These are phyloP conservation scores for Fusarium equiseti DNA, from an alignment of 2,329 filamentous ascomycete genomes.

Conservation along the genomic window DNA sequence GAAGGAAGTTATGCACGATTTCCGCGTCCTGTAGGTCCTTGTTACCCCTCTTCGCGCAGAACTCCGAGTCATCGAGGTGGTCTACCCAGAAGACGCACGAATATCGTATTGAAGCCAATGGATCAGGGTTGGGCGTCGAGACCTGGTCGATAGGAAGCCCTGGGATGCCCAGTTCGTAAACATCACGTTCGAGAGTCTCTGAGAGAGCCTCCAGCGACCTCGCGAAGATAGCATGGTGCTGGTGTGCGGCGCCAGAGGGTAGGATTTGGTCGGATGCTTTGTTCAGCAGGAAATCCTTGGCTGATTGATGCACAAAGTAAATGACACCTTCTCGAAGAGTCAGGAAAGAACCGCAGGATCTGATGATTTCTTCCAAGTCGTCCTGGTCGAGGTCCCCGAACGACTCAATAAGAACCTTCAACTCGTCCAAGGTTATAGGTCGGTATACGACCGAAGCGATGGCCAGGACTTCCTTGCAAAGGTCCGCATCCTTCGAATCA, in stretches of 20 bases:
- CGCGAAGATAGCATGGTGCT: not conserved
- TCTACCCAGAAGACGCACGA: not conserved
- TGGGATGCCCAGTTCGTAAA: fast-evolving
- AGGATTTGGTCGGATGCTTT: too few species aligned
- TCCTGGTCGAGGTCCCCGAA: conserved; percentile 8
- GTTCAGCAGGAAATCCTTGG: not conserved
- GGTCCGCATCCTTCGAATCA: conserved; percentile 43
- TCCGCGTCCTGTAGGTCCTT: too few species aligned
- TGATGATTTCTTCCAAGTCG: conserved; percentile 47
- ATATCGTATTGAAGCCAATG: too few species aligned
- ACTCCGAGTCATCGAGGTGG: not conserved
- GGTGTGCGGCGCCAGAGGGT: too few species aligned
- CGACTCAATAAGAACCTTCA: conserved; percentile 25
- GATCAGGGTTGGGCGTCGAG: not conserved
- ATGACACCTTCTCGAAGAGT: conserved; percentile 48
- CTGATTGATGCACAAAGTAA: conserved; percentile 49
- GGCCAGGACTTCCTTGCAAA: conserved; percentile 54
- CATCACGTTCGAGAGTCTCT: fast-evolving
- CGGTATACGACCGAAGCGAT: conserved; percentile 49
- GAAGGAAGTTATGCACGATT: too few species aligned
- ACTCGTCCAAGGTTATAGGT: conserved; percentile 54
- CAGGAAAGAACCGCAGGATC: conserved; percentile 55
- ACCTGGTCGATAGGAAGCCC: not conserved
- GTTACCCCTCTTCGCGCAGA: too few species aligned
- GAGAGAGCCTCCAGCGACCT: not conserved